Percentiles rank a stretch among this genome's conserved stretches.
Conservation (phyloP, 768 basidiomycete genomes). For the Leccinellum rugosiceps region DNA sequence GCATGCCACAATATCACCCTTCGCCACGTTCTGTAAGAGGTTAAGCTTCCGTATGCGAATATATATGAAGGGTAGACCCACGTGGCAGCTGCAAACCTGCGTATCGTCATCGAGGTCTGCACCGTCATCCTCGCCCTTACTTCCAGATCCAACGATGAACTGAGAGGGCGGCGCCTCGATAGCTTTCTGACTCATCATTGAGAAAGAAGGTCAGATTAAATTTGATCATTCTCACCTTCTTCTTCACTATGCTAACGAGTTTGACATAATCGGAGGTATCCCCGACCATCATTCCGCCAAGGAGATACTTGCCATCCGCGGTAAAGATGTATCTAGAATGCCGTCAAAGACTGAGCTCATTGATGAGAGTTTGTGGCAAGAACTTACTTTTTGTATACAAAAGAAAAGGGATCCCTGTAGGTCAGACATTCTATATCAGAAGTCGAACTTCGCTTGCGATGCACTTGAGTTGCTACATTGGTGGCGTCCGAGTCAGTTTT, state of each 20-base stretch:
- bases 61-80: constrained; percentile 20
- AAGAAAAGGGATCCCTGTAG: constrained; percentile 71
- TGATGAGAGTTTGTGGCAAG: neutral
- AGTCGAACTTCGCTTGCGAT: neutral
- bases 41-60: neutral
- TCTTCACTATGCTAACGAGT: constrained; percentile 66
- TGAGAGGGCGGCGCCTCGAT: constrained; percentile 62
- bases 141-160: constrained; percentile 57
- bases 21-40: constrained; percentile 54
- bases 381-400: constrained; percentile 61
- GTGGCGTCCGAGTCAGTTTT: constrained; percentile 27
- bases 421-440: constrained; percentile 49
- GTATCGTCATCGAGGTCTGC: constrained; percentile 69
- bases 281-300: constrained; percentile 83
- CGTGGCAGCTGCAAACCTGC: constrained; percentile 71
- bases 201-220: neutral
- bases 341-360: neutral
- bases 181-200: constrained; percentile 44
- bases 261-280: constrained; percentile 67
- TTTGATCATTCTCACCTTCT: constrained; percentile 42
- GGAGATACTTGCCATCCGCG: constrained; percentile 63
- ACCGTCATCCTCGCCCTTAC: constrained; percentile 53
- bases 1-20: constrained; percentile 51
- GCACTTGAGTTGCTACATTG: neutral
- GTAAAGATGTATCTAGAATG: constrained; percentile 57